Evolutionary conservation across 2,329 filamentous ascomycete genomes (phyloP), one percentile per base, ranked within the genome.

Genomic region (Cercospora zeina): DNA sequence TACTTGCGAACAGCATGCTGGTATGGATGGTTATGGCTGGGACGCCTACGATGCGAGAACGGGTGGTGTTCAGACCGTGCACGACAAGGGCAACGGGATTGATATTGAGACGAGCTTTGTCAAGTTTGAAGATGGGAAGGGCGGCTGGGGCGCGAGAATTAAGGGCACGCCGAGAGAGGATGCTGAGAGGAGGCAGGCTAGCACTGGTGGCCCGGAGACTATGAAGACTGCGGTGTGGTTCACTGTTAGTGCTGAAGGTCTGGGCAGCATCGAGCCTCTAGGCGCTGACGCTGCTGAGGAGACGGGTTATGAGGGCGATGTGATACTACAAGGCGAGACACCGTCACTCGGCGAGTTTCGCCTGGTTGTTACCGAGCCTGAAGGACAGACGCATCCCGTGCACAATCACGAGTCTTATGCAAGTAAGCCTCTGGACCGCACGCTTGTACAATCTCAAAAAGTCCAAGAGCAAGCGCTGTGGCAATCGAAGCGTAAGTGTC

Each of bases 11-110:
- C 95, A 99, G 76, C 86, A 95, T 75, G 91, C 96, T 75, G 89
- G 89, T 67, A 96, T 99, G 84, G 89, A 87, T 53, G 93, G 93
- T 60, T 99, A 99, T 76, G 95, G 95, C 65, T 99, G 95, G 95
- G 93, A 97, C 71, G 91, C 96, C 75, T 99, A 96, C 76, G 95
- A 99, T 77, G 88, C 92, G 21, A 85, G 95, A 62, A 89, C 83
- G 61, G 95, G 95, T 65, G 95, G 95, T 60, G 83, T 90, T 21
- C 91, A 99, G 77, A 90, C 89, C 0, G 93, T 99, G 63, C 91
- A 96, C 73, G 95, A 99, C 75, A 87, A 88, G 58, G 89, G 85
- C 54, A 99, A 99, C 77, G 85, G 85, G 61, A 84, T 99, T 68
- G 93, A 97, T 77, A 84, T 99, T 65, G 96, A 90, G 8, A 97